phyloP scores from a whole-genome alignment of 768 basidiomycete species.

The Phanerochaete carnosa region DNA sequence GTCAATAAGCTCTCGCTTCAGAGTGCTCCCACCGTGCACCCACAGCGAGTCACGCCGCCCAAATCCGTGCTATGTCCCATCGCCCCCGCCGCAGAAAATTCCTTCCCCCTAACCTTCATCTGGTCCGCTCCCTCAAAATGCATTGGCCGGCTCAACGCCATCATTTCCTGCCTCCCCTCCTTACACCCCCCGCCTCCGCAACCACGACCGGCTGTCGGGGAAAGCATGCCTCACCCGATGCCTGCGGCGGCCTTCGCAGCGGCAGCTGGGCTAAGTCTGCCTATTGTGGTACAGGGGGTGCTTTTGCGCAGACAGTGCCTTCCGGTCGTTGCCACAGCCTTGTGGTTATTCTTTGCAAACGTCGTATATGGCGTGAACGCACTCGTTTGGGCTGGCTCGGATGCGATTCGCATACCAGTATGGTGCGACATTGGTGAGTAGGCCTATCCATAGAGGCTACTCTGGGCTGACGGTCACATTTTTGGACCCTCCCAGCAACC shows the following conservation, averaged over 20 bases:
- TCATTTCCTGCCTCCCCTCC: not conserved
- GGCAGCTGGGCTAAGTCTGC: not conserved
- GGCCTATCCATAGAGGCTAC: too few relatives aligned
- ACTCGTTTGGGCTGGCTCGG: slow-evolving; percentile 58
- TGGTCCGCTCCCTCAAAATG: not conserved
- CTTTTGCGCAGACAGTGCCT: not conserved
- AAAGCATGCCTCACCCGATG: not conserved
- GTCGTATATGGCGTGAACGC: slow-evolving; percentile 57
- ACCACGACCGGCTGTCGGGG: not conserved
- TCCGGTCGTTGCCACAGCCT: slow-evolving; percentile 25
- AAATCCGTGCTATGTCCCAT: not conserved
- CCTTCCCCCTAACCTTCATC: not conserved
- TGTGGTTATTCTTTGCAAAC: slow-evolving; percentile 55
- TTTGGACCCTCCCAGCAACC: slow-evolving; percentile 12
- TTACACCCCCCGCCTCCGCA: not conserved
- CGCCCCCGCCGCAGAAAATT: not conserved
- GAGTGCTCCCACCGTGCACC: slow-evolving; percentile 1
- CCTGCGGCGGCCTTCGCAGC: not conserved
- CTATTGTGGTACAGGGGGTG: not conserved
- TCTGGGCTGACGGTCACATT: not conserved
- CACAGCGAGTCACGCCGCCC: slow-evolving; percentile 1
- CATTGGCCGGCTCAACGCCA: not conserved
- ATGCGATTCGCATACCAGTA: slow-evolving; percentile 39
- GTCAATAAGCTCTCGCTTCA: not conserved
- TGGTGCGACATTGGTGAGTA: slow-evolving; percentile 80